phyloP scores from a whole-genome alignment of 108 stramenopile species.

The Cyclostephanos invisitatus region DNA sequence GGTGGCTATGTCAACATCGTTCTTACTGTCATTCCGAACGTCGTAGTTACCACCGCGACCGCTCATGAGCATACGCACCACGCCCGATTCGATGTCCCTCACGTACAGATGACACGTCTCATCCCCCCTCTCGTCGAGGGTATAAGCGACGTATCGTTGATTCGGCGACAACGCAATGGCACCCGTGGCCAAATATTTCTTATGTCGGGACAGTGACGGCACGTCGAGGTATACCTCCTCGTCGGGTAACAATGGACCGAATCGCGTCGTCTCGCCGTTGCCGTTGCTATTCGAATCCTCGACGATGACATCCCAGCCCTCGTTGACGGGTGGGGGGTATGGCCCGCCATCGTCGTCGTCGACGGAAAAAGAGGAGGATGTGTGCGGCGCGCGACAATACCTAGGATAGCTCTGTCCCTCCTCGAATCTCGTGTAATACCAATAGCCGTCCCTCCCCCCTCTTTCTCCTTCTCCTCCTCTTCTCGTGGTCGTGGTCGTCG shows the following conservation, averaged over 20 bases:
- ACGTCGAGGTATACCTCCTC: conserved; percentile 89
- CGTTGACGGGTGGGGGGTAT: conserved; percentile 23
- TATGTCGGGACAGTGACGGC: conserved; percentile 80
- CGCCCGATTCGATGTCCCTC: conserved; percentile 68
- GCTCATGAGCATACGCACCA: conserved; percentile 52
- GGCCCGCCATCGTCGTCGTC: too few relatives aligned
- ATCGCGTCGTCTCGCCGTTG: too few relatives aligned
- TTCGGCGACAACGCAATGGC: conserved; percentile 64
- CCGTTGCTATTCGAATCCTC: conserved; percentile 55
- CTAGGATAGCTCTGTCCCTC: conserved; percentile 86
- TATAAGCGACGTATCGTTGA: conserved; percentile 78
- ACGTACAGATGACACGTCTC: conserved; percentile 90
- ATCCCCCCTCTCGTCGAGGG: conserved; percentile 84
- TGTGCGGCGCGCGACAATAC: conserved; percentile 79
- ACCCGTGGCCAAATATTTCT: conserved; percentile 83
- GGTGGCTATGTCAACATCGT: too few relatives aligned
- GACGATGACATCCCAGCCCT: conserved; percentile 20
- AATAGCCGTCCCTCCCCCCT: conserved; percentile 35
- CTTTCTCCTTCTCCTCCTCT: conserved; percentile 18
- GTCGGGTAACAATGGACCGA: conserved; percentile 61
- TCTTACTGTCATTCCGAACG: neutral
- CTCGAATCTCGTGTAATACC: conserved; percentile 89
- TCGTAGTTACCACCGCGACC: conserved; percentile 46
- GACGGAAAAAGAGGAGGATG: neutral
- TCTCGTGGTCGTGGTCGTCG: conserved; percentile 32